phyloP scores from a whole-genome alignment of 805 yeast species.

The Danielozyma ontarioensis region DNA sequence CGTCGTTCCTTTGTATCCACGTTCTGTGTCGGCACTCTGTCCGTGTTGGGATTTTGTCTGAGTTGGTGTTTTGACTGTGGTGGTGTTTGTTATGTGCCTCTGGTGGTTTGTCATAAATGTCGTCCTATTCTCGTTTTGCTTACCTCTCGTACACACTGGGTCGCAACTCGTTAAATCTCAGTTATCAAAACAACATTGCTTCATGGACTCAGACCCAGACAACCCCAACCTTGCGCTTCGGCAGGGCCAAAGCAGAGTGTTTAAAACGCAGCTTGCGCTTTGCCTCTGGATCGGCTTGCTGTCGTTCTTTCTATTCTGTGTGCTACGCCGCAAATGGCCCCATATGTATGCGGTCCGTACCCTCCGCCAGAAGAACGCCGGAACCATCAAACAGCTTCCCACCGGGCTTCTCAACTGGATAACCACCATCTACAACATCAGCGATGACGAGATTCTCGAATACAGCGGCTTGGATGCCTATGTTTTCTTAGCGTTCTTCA shows the following conservation, averaged over 20 bases:
- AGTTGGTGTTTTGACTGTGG: no score
- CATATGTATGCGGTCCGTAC: conserved; percentile 54
- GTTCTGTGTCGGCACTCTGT: no score
- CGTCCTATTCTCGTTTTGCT: no score
- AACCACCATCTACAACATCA: conserved; percentile 16
- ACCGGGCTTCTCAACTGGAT: conserved; percentile 21
- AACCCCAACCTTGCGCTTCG: not conserved
- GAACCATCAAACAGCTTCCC: conserved; percentile 39
- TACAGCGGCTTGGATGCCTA: conserved; percentile 24
- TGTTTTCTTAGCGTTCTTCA: conserved; percentile 37
- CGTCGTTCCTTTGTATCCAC: no score
- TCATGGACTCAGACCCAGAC: not conserved
- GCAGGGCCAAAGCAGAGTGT: conserved; percentile 50
- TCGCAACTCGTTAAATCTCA: no score
- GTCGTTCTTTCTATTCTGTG: conserved; percentile 46
- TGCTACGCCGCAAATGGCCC: conserved; percentile 50
- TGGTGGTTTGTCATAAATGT: no score
- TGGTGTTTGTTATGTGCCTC: no score
- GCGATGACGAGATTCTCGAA: conserved; percentile 20
- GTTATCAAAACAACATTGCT: no score
- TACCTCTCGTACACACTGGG: no score
- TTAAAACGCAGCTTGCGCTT: conserved; percentile 48
- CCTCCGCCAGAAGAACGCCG: conserved; percentile 35
- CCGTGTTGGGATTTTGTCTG: no score
- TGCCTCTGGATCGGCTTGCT: conserved; percentile 43